A percentile compares a stretch with the other conserved stretches of the same genome.
These are phyloP conservation scores for Myxozyma geophila DNA, from an alignment of 805 yeast species.

Conservation along the genomic window DNA sequence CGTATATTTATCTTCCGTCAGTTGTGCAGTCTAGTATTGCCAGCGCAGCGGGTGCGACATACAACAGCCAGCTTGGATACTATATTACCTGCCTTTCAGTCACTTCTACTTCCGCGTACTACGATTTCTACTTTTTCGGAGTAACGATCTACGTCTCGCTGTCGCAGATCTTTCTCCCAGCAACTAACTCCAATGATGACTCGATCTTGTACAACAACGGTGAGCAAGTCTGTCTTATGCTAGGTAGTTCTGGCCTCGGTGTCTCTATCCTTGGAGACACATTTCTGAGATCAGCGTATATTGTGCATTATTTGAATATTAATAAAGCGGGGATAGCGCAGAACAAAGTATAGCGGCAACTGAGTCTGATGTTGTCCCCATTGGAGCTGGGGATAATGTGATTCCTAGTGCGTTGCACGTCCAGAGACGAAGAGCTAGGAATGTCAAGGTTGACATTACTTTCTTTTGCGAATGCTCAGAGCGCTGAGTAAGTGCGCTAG, in stretches of 20 bases:
- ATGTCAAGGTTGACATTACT: background rate
- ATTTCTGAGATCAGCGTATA: slow-evolving; percentile 57
- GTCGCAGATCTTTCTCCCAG: slow-evolving; percentile 36
- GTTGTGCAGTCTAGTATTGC: slow-evolving; percentile 43
- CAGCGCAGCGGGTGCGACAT: slow-evolving; percentile 45
- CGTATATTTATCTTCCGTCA: slow-evolving; percentile 58
- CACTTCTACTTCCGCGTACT: slow-evolving; percentile 37
- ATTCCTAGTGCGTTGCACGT: slow-evolving; percentile 7
- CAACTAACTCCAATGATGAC: slow-evolving; percentile 20
- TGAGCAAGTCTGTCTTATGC: slow-evolving; percentile 37
- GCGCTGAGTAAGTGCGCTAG: no score
- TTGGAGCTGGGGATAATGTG: slow-evolving; percentile 16
- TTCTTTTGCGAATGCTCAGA: background rate
- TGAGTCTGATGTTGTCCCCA: slow-evolving; percentile 36
- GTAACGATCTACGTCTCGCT: slow-evolving; percentile 53
- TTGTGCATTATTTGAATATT: slow-evolving; percentile 63
- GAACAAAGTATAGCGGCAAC: slow-evolving; percentile 44
- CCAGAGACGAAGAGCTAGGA: background rate
- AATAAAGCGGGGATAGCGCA: slow-evolving; percentile 60
- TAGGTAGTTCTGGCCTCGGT: slow-evolving; percentile 41
- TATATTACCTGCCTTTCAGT: slow-evolving; percentile 49
- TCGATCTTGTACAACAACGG: slow-evolving; percentile 33
- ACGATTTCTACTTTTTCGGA: slow-evolving; percentile 59
- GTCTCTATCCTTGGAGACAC: slow-evolving; percentile 55
- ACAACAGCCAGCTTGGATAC: slow-evolving; percentile 46